phyloP scores from a whole-genome alignment of 1,284 basidiomycete genomes.

The Apiotrichum siamense region DNA sequence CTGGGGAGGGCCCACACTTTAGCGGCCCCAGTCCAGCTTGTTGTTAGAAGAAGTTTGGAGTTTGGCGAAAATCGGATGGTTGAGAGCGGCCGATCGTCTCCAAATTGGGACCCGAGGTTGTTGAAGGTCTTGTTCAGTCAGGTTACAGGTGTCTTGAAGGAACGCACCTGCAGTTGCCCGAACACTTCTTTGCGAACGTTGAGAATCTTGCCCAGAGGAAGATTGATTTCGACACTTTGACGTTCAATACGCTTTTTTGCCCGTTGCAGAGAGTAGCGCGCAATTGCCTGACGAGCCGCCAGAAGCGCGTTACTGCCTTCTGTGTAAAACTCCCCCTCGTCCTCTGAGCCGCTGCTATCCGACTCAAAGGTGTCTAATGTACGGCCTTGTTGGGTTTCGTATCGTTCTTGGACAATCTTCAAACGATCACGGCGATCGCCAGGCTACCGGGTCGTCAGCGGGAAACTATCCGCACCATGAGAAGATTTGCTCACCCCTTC shows the following conservation, averaged over 20 bases:
- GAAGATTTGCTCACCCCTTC: slow-evolving; percentile 70
- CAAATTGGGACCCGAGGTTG: slow-evolving; percentile 94
- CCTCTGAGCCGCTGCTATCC: slow-evolving; percentile 53
- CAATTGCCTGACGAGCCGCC: slow-evolving; percentile 72
- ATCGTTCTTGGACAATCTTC: slow-evolving; percentile 84
- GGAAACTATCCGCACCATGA: background rate
- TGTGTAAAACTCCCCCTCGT: slow-evolving; percentile 94
- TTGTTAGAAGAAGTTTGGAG: slow-evolving; percentile 78
- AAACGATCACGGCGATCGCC: slow-evolving; percentile 78
- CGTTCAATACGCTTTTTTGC: slow-evolving; percentile 84
- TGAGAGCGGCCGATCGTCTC: slow-evolving; percentile 88
- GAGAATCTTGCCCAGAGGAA: slow-evolving; percentile 85
- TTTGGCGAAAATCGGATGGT: slow-evolving; percentile 93
- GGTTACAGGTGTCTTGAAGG: background rate
- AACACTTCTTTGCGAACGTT: slow-evolving; percentile 86
- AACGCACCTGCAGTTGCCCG: slow-evolving; percentile 73
- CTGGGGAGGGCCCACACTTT: slow-evolving; percentile 93
- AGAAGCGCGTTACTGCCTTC: slow-evolving; percentile 81
- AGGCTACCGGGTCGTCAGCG: slow-evolving; percentile 29
- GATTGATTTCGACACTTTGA: slow-evolving; percentile 77
- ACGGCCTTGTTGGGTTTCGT: slow-evolving; percentile 56
- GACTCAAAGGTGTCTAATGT: slow-evolving; percentile 54
- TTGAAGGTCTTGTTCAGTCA: slow-evolving; percentile 63
- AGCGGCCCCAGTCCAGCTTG: slow-evolving; percentile 89
- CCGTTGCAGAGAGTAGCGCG: slow-evolving; percentile 86